These are phyloP conservation scores for Fusarium temperatum DNA, from an alignment of 2,329 filamentous ascomycete species.

Conservation along the genomic window DNA sequence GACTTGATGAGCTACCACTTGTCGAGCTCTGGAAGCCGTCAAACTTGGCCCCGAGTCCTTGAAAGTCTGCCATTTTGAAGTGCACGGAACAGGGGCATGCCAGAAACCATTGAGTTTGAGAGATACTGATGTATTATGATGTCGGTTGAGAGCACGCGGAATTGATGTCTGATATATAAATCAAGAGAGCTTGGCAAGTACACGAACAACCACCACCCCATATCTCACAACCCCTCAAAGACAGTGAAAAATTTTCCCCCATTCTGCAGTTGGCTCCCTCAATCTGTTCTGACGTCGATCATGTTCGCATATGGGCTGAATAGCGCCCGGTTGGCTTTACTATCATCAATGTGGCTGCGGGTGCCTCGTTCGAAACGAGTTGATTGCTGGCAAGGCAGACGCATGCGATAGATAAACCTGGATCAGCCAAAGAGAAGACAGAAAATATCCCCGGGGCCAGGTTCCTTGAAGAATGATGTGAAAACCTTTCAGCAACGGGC, in stretches of 20 bases:
- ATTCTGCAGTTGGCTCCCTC: slow-evolving; percentile 34
- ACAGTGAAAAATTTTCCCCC: slow-evolving; percentile 31
- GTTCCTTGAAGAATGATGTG: slow-evolving; percentile 11
- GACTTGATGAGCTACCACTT: slow-evolving; percentile 35
- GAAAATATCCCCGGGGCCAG: not conserved
- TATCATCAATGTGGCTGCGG: slow-evolving; percentile 7
- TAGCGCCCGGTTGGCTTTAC: slow-evolving; percentile 3
- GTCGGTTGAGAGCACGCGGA: not conserved
- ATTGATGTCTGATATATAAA: slow-evolving; percentile 9
- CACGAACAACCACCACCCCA: not conserved
- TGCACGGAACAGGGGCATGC: no score
- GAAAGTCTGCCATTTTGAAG: slow-evolving; percentile 32
- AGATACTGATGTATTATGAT: not conserved
- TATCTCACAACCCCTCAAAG: not conserved
- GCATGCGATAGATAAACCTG: not conserved
- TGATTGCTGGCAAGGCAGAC: slow-evolving; percentile 28
- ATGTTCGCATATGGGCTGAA: not conserved
- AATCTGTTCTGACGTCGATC: slow-evolving; percentile 4
- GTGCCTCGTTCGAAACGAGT: slow-evolving; percentile 26
- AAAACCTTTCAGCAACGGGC: slow-evolving; percentile 31
- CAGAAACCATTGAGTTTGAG: not conserved
- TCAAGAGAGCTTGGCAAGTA: not conserved
- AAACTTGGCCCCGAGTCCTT: slow-evolving; percentile 38
- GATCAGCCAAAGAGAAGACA: slow-evolving; percentile 1
- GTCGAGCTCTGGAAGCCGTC: slow-evolving; percentile 39